Conservation (phyloP, 2,329 filamentous ascomycete species). For the Fusarium longipes region DNA sequence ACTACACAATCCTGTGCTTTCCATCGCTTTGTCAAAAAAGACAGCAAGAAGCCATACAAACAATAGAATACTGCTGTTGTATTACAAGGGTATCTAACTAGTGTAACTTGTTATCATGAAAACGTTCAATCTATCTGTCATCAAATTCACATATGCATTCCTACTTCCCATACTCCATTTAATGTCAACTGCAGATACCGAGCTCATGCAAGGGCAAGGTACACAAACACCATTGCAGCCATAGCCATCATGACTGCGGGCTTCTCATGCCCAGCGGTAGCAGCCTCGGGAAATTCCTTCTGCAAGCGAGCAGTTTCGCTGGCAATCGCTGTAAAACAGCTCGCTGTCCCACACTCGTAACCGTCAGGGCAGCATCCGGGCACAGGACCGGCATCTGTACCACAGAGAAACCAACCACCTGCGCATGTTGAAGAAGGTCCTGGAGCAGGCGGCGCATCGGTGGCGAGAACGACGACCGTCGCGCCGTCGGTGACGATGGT, state of each 20-base stretch:
- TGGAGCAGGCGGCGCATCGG: constrained; percentile 58
- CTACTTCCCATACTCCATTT: constrained; percentile 4
- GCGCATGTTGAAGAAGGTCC: constrained; percentile 69
- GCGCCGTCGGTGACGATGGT: constrained; percentile 75
- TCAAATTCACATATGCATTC: background rate
- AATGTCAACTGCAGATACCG: background rate
- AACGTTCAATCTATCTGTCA: constrained; percentile 19
- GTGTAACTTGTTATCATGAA: constrained; percentile 7
- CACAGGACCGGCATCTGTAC: constrained; percentile 65
- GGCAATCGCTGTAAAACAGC: constrained; percentile 70
- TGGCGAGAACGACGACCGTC: constrained; percentile 75
- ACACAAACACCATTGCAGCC: constrained; percentile 4
- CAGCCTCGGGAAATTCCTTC: constrained; percentile 60
- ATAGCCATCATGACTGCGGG: constrained; percentile 25
- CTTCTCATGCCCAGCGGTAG: background rate
- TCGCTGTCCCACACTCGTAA: constrained; percentile 77
- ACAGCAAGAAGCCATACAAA: background rate
- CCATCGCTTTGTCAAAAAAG: background rate
- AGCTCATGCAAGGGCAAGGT: constrained; percentile 20
- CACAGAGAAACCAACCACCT: constrained; percentile 80
- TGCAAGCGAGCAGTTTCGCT: constrained; percentile 67
- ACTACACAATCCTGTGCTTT: background rate
- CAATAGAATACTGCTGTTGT: background rate
- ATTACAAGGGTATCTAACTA: constrained; percentile 27
- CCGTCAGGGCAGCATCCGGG: constrained; percentile 88